Evolutionary conservation across 306 rosid genomes (phyloP).

Genomic region (Malus domestica): ASM211411v1 NC_041790.1:31330001-31330500

Average conservation of each 20-base stretch:
- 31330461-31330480: not conserved
- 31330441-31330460: not conserved
- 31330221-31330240: not conserved
- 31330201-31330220: conserved; percentile 7
- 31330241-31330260: conserved; percentile 4
- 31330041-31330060: conserved; percentile 42
- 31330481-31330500: not conserved
- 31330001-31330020: not conserved
- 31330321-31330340: conserved; percentile 79
- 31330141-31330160: conserved; percentile 68
- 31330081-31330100: conserved; percentile 92
- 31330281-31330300: conserved; percentile 99
- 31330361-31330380: conserved; percentile 87
- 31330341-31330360: conserved; percentile 79
- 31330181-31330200: not conserved
- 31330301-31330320: conserved; percentile 99
- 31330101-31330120: conserved; percentile 95
- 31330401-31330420: conserved; percentile 79
- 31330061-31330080: conserved; percentile 51
- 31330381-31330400: conserved; percentile 46
- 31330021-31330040: conserved; percentile 9
- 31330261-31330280: conserved; percentile 36
- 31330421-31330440: conserved; percentile 58
- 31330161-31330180: not conserved
- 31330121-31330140: conserved; percentile 87